Base-by-base conservation (phyloP, 1,284 basidiomycete genomes). In the Austroboletus rostrupii region DNA sequence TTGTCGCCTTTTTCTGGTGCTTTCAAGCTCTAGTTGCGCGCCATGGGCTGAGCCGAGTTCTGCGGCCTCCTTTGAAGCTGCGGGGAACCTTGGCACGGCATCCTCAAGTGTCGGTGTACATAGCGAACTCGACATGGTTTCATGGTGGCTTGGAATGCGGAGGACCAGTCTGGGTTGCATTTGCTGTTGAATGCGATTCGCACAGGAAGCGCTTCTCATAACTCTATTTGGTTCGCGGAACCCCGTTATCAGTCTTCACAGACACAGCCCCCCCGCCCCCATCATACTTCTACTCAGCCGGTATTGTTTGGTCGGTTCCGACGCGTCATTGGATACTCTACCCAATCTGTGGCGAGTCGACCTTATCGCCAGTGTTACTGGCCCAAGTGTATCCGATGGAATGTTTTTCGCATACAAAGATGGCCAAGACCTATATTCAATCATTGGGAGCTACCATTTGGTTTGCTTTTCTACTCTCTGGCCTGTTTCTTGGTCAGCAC, bases 121-220 rank as follows among this genome's bases (percentile, higher is more conserved):
- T 65, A 54, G 57, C 61, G 42, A 69, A 66, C 54, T 35, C 48
- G 53, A 46, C 61, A 61, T 70, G 64, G 68, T 68, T 69, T 69
- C 65, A 43, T n/a, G 65, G 62, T 55, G 61, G 64, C 23, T 57
- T 54, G 63, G 49, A 37, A 51, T 16, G 41, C 58, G 64, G 65
- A 67, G 35, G 4, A 45, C 20, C 53, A 50, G 54, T 20, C 40
- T 49, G 65, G 55, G 55, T 47, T 40, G 54, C 46, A 49, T 23
- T 44, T 56, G 64, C 37, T 49, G 51, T 52, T 36, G 65, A 65
- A 60, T 63, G 64, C 2, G 55, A 63, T 48, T 60, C 67, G 60
- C 42, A 66, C 64, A 64, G 64, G 64, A 65, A 53, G 62, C 50
- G 54, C 47, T 53, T 41, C 41, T 40, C 31, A 51, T 21, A 39